phyloP scores from a whole-genome alignment of 371 early-diverging fungal genomes.

The Syncephalis plumigaleata region DNA sequence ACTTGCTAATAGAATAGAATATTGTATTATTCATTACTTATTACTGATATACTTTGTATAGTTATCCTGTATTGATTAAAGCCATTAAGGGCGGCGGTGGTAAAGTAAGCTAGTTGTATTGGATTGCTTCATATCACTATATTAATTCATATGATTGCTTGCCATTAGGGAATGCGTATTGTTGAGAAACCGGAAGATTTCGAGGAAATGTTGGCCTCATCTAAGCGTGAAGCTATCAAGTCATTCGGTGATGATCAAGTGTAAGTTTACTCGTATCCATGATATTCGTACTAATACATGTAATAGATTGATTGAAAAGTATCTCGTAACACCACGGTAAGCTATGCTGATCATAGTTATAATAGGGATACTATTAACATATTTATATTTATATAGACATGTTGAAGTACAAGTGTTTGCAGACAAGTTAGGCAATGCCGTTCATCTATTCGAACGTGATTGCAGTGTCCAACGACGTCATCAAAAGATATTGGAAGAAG shows the following conservation, averaged over 20 bases:
- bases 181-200: constrained; percentile 62
- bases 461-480: constrained; percentile 95
- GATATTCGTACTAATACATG: not conserved
- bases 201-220: constrained; percentile 66
- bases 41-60: not conserved
- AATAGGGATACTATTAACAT: constrained; percentile 3
- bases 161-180: constrained; percentile 63
- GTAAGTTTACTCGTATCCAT: constrained; percentile 3
- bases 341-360: too few relatives aligned
- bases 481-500: constrained; percentile 96
- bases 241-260: constrained; percentile 85
- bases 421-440: constrained; percentile 71
- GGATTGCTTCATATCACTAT: not conserved
- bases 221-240: constrained; percentile 71
- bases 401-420: constrained; percentile 96
- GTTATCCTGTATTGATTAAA: constrained; percentile 90
- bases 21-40: not conserved
- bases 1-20: not conserved
- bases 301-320: constrained; percentile 67
- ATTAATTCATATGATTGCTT: not conserved
- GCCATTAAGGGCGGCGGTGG: constrained; percentile 96
- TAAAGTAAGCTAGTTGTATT: constrained; percentile 33
- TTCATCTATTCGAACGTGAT: constrained; percentile 91
- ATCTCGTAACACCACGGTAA: constrained; percentile 50
- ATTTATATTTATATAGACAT: constrained; percentile 29